phyloP scores from a whole-genome alignment of 78 protist genomes.

The Pigoraptor vietnamica region DNA sequence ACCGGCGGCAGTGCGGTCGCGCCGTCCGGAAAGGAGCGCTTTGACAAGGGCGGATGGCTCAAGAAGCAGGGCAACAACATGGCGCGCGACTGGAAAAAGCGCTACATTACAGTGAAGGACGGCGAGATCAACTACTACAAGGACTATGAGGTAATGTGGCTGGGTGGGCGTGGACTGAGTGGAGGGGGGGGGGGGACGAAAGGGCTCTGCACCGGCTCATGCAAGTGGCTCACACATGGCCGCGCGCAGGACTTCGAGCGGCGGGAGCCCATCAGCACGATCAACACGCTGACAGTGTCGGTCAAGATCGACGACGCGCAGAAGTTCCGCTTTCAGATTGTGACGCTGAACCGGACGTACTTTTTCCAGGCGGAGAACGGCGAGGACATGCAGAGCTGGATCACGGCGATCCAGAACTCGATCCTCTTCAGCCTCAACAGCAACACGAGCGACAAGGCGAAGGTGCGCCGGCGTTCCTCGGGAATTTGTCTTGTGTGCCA shows the following conservation, averaged over 20 bases:
- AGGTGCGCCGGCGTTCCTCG: neutral
- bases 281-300: neutral
- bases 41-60: neutral
- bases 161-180: too few species aligned
- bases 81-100: neutral
- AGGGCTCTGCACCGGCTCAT: too few species aligned
- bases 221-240: too few species aligned
- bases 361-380: neutral
- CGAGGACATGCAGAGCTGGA: neutral
- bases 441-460: neutral
- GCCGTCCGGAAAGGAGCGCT: neutral
- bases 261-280: neutral
- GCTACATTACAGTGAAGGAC: neutral
- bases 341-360: neutral
- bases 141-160: neutral
- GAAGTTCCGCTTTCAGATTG: neutral
- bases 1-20: neutral
- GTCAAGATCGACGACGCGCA: neutral
- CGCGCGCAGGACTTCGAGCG: neutral
- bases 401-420: neutral
- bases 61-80: conserved; percentile 4
- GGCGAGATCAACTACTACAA: neutral
- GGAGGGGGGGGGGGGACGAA: too few species aligned
- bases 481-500: too few species aligned
- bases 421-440: neutral